phyloP scores from a whole-genome alignment of 371 early-diverging fungal genomes.

The Zychaea mexicana region DNA sequence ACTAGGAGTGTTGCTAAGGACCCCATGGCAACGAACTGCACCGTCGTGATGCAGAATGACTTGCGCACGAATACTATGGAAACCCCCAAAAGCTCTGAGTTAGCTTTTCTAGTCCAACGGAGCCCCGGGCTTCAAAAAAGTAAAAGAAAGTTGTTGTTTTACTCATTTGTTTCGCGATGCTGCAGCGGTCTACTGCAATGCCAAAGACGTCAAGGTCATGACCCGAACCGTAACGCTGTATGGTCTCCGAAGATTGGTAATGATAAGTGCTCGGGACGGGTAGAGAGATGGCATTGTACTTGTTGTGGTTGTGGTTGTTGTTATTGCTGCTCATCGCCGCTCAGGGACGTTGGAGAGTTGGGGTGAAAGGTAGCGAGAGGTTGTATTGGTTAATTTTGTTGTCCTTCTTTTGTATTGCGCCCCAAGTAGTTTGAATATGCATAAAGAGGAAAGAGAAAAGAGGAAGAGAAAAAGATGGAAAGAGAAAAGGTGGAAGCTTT shows the following conservation, averaged over 20 bases:
- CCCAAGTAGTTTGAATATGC: background rate
- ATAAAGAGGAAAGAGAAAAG: background rate
- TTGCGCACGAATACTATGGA: slow-evolving; percentile 19
- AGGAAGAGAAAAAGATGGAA: background rate
- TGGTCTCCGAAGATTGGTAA: slow-evolving; percentile 6
- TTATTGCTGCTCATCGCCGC: slow-evolving; percentile 16
- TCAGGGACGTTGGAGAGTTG: background rate
- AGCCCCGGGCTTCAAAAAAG: background rate
- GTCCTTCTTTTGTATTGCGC: background rate
- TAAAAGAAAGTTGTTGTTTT: slow-evolving; percentile 8
- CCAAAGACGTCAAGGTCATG: slow-evolving; percentile 45
- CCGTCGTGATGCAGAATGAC: slow-evolving; percentile 15
- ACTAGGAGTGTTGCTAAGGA: slow-evolving; percentile 12
- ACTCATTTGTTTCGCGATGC: slow-evolving; percentile 41
- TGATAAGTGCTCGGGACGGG: slow-evolving; percentile 16
- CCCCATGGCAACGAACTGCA: slow-evolving; percentile 14
- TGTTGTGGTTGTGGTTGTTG: too few relatives aligned
- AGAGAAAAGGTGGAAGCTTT: background rate
- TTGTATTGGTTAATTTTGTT: background rate
- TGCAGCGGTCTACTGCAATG: slow-evolving; percentile 31
- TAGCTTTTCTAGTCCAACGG: background rate
- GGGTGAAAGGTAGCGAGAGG: background rate
- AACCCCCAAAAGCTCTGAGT: background rate
- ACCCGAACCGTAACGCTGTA: slow-evolving; percentile 35
- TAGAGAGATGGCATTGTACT: slow-evolving; percentile 9